A percentile compares a stretch with the other conserved stretches of the same genome.
phyloP scores from a whole-genome alignment of 257 asterid genomes.

The Prunella vulgaris region DNA sequence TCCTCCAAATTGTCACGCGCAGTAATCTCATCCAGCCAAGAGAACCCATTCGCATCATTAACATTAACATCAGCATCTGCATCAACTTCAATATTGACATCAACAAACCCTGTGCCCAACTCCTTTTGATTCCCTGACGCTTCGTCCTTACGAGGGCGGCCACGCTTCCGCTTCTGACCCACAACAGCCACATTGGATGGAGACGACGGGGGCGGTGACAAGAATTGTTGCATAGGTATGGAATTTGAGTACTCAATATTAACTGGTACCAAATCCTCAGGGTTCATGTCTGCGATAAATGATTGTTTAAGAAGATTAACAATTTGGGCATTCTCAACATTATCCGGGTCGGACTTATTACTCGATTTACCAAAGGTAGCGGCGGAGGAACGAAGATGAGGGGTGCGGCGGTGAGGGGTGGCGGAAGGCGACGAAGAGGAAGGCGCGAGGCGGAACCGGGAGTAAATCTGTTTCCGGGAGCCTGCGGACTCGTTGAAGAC shows the following conservation, averaged over 20 bases:
- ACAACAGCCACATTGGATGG: constrained; percentile 22
- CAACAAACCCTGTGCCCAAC: constrained; percentile 19
- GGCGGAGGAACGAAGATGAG: constrained; percentile 51
- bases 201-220: background rate
- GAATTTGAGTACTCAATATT: constrained; percentile 43
- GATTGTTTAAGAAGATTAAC: constrained; percentile 51
- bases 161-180: constrained; percentile 55
- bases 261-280: constrained; percentile 39
- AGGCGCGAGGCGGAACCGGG: constrained; percentile 82
- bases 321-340: constrained; percentile 44
- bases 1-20: constrained; percentile 37
- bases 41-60: constrained; percentile 4
- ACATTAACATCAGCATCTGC: background rate
- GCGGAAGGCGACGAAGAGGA: constrained; percentile 38
- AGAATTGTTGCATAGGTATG: constrained; percentile 4
- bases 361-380: background rate
- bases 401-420: constrained; percentile 60
- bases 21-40: constrained; percentile 17
- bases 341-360: constrained; percentile 40
- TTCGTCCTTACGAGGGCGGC: constrained; percentile 39
- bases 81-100: background rate
- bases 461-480: constrained; percentile 77
- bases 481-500: constrained; percentile 92
- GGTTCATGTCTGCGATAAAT: constrained; percentile 35
- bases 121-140: background rate